Base-by-base conservation (phyloP, 192 early-diverging fungal genomes). In the Coemansia guatemalensis region DNA sequence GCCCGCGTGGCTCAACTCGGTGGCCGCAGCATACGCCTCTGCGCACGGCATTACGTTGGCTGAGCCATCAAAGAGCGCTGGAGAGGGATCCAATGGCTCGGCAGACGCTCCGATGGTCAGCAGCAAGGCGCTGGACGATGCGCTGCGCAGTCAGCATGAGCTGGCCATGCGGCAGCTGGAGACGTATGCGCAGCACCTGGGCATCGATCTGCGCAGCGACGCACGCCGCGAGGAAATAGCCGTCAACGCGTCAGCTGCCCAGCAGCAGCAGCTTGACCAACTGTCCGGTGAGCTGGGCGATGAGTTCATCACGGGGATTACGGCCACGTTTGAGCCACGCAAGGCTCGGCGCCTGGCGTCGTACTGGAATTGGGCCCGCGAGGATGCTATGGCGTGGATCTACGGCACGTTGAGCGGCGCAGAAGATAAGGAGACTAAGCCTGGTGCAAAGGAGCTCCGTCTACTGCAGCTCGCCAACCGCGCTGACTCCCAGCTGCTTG, bases 361-460 rank as follows among this genome's bases (percentile, higher is more conserved):
- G 27, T 88, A 90, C 87, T 98, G 95, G 95, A 98, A 98, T 85
- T 98, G 95, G 95, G 85, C 94, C 33, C 78, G 62, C 54, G 63
- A 63, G 17, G 81, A 59, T 49, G 68, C 50, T 53, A 73, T 64
- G 59, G 51, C n/a, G 21, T 69, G 66, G 64, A 86, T 91, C 64
- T 89, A 90, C 69, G 91, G 89, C 71, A 85, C 90, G 32, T 82
- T 94, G 68, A 89, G 87, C 71, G 89, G 89, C 65, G 78, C 85
- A 21, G 75, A 92, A 20, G 77, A 93, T 30, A 92, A 87, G 72
- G 89, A 88, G 62, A 83, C 88, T 57, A 86, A 85, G 65, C 78
- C 90, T 18, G 9, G 11, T 29, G 32, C 29, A 4, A 54, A 62
- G 14, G 48, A 57, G 8, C 20, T n/a, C 9, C 47, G 65, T 35